Evolutionary conservation across 106 monocot genomes (phyloP).

Genomic region (Dioscorea dumetorum): DNA sequence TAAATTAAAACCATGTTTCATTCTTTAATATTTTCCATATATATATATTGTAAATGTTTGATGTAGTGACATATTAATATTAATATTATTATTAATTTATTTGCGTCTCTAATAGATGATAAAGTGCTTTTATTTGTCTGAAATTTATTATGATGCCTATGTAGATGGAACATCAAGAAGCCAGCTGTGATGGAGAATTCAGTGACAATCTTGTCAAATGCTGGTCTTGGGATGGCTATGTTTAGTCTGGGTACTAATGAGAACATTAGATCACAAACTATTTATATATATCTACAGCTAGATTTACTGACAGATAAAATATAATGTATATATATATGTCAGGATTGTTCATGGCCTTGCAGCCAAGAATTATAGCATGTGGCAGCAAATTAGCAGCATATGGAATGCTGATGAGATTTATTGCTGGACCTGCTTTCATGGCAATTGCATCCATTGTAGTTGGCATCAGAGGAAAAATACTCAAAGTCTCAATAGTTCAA

Average conservation of each 20-base stretch:
- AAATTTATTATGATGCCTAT: background rate
- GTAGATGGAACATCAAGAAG: slow-evolving; percentile 50
- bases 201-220: slow-evolving; percentile 59
- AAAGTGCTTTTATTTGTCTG: too few species aligned
- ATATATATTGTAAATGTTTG: too few species aligned
- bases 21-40: too few species aligned
- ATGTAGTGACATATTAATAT: too few species aligned
- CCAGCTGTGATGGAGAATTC: slow-evolving; percentile 47
- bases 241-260: slow-evolving; percentile 36
- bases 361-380: slow-evolving; percentile 65
- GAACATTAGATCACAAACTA: background rate
- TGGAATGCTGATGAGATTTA: slow-evolving; percentile 46
- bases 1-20: too few species aligned
- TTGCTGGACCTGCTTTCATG: slow-evolving; percentile 57
- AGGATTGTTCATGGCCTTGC: slow-evolving; percentile 78
- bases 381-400: slow-evolving; percentile 32
- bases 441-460: slow-evolving; percentile 45
- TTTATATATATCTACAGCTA: background rate
- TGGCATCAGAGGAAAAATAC: slow-evolving; percentile 36
- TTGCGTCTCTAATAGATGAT: too few species aligned
- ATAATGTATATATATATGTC: background rate
- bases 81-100: too few species aligned
- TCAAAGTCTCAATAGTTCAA: slow-evolving; percentile 56
- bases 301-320: too few species aligned
- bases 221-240: slow-evolving; percentile 85